These are phyloP conservation scores for Suillus subaureus DNA, from an alignment of 768 basidiomycete species.

Conservation along the genomic window DNA sequence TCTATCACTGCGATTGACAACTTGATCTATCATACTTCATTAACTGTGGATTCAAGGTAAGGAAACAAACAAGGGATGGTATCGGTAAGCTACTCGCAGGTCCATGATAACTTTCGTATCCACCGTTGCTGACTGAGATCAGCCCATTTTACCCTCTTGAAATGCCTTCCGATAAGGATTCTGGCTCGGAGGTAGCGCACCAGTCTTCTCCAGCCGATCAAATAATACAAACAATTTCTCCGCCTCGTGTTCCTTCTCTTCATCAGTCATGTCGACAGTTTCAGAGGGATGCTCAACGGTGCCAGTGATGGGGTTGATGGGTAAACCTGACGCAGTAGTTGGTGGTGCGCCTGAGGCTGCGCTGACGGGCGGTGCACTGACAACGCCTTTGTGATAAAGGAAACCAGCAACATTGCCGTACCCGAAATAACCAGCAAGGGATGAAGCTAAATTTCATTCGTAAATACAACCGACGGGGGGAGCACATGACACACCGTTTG, in stretches of 20 bases:
- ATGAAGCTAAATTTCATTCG: constrained; percentile 50
- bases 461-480: constrained; percentile 2
- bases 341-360: constrained; percentile 35
- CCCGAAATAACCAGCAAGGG: constrained; percentile 77
- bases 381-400: constrained; percentile 88
- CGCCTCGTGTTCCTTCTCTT: constrained; percentile 93
- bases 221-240: constrained; percentile 92
- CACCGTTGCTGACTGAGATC: background rate
- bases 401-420: constrained; percentile 97
- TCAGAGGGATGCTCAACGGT: constrained; percentile 47
- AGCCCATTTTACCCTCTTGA: constrained; percentile 29
- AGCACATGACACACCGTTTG: constrained; percentile 52
- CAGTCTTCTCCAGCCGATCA: constrained; percentile 80
- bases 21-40: constrained; percentile 2
- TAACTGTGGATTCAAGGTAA: constrained; percentile 1
- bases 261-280: constrained; percentile 77
- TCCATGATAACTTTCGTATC: background rate
- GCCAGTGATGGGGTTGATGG: constrained; percentile 90
- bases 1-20: background rate
- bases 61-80: background rate
- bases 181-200: constrained; percentile 62
- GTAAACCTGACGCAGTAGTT: constrained; percentile 39
- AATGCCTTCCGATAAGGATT: constrained; percentile 78
- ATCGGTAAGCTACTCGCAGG: background rate
- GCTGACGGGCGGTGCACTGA: constrained; percentile 52